Evolutionary conservation across 345 rosid genomes (phyloP).

Genomic region (Syzygium aromaticum): DNA sequence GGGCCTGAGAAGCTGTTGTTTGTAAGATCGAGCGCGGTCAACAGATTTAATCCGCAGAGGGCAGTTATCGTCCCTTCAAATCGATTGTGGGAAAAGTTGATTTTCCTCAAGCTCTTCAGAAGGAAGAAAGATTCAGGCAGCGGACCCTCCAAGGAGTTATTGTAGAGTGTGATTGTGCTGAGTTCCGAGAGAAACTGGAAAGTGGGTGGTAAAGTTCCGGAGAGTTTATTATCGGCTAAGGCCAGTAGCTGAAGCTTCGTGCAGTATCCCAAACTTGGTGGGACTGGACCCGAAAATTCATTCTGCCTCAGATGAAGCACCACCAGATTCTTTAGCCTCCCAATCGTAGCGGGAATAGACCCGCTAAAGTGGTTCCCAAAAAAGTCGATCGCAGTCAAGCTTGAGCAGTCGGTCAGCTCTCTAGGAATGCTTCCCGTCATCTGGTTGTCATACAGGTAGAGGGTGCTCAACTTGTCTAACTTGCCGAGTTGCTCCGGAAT

Average conservation of each 20-base stretch:
- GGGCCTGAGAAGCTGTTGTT: conserved; percentile 65
- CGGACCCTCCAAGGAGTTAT: conserved; percentile 71
- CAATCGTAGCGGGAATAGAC: conserved; percentile 58
- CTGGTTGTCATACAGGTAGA: conserved; percentile 67
- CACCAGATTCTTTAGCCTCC: conserved; percentile 53
- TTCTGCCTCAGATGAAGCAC: conserved; percentile 82
- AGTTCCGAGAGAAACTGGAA: conserved; percentile 57
- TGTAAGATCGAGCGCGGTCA: conserved; percentile 66
- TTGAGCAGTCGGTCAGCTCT: conserved; percentile 70
- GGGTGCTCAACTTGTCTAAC: conserved; percentile 28
- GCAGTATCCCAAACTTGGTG: conserved; percentile 81
- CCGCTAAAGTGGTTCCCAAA: conserved; percentile 69
- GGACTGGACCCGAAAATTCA: conserved; percentile 64
- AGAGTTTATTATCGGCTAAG: conserved; percentile 72
- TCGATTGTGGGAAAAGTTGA: conserved; percentile 73
- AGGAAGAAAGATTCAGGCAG: conserved; percentile 55
- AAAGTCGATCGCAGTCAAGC: conserved; percentile 51
- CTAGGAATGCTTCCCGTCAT: conserved; percentile 65
- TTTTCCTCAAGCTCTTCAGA: conserved; percentile 55
- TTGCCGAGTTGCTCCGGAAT: conserved; percentile 64
- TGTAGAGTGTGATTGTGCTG: conserved; percentile 50
- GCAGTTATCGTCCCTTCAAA: conserved; percentile 56
- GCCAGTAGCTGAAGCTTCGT: conserved; percentile 37
- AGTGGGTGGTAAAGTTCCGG: conserved; percentile 72
- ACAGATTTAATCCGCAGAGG: conserved; percentile 47